Evolutionary conservation across 192 early-diverging fungal genomes (phyloP).

Genomic region (Lunasporangiospora selenospora): DNA sequence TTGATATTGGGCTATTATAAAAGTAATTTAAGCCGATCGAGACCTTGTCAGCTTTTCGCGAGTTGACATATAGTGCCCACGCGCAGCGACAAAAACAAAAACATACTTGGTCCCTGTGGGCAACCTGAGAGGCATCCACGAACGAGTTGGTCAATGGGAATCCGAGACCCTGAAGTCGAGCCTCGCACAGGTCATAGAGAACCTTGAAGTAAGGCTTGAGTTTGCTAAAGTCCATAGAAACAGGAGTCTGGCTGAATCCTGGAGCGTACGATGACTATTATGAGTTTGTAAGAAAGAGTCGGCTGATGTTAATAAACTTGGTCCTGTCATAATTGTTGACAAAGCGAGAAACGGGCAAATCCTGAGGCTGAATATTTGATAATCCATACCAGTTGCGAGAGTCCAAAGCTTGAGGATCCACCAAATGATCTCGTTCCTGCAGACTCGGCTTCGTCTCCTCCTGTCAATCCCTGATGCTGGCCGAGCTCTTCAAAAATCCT

Average conservation of each 20-base stretch:
- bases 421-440: slow-evolving; percentile 16
- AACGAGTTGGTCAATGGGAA: slow-evolving; percentile 51
- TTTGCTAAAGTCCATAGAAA: slow-evolving; percentile 27
- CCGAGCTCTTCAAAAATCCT: slow-evolving; percentile 87
- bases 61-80: too few relatives aligned
- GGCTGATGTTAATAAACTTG: too few relatives aligned
- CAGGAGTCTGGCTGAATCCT: slow-evolving; percentile 29
- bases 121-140: slow-evolving; percentile 42
- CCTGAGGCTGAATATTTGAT: too few relatives aligned
- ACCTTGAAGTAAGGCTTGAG: slow-evolving; percentile 54
- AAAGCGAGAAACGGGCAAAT: too few relatives aligned
- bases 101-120: slow-evolving; percentile 47
- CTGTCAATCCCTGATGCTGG: slow-evolving; percentile 53
- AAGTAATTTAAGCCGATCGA: too few relatives aligned
- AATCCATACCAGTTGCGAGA: slow-evolving; percentile 27
- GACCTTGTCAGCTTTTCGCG: too few relatives aligned
- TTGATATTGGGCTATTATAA: slow-evolving; percentile 28
- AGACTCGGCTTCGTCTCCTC: neutral
- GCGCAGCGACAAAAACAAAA: neutral
- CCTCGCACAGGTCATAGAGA: slow-evolving; percentile 54
- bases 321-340: too few relatives aligned
- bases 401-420: slow-evolving; percentile 18
- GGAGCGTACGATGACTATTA: slow-evolving; percentile 14
- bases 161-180: slow-evolving; percentile 36
- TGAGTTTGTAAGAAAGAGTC: too few relatives aligned